Conservation (phyloP, 306 rosid species). For the Lathyrus oleraceus region DNA sequence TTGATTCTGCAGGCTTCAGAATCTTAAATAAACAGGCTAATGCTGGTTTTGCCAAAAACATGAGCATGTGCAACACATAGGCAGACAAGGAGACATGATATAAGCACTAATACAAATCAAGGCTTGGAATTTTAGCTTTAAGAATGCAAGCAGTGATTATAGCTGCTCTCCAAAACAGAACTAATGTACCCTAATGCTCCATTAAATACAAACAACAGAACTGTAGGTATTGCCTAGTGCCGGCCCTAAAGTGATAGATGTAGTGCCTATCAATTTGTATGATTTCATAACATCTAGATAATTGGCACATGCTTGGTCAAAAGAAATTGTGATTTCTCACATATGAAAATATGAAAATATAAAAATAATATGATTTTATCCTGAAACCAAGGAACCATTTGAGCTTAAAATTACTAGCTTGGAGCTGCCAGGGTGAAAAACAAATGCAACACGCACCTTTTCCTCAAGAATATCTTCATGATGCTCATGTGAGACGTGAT, state of each 20-base stretch:
- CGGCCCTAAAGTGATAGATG: background rate
- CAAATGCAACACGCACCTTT: conserved; percentile 52
- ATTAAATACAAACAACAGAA: background rate
- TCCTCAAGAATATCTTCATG: conserved; percentile 65
- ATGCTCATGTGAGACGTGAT: conserved; percentile 62
- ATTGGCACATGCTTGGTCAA: conserved; percentile 11
- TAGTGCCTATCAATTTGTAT: background rate
- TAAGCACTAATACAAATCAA: background rate
- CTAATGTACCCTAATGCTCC: background rate
- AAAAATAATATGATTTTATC: conserved; percentile 13
- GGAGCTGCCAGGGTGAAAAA: background rate
- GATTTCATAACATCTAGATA: background rate
- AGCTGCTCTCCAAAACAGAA: background rate
- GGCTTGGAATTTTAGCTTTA: background rate
- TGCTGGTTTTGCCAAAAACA: background rate
- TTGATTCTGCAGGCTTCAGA: background rate
- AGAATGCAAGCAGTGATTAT: background rate
- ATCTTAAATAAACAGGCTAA: background rate
- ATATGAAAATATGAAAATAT: background rate
- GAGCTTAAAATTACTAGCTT: conserved; percentile 2
- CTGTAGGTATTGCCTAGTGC: background rate
- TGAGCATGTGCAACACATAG: background rate
- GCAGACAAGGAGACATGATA: background rate
- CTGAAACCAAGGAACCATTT: background rate
- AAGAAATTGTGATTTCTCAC: conserved; percentile 1